Evolutionary conservation across 768 basidiomycete species (phyloP).

Genomic region (Plicaturopsis crispa): DNA sequence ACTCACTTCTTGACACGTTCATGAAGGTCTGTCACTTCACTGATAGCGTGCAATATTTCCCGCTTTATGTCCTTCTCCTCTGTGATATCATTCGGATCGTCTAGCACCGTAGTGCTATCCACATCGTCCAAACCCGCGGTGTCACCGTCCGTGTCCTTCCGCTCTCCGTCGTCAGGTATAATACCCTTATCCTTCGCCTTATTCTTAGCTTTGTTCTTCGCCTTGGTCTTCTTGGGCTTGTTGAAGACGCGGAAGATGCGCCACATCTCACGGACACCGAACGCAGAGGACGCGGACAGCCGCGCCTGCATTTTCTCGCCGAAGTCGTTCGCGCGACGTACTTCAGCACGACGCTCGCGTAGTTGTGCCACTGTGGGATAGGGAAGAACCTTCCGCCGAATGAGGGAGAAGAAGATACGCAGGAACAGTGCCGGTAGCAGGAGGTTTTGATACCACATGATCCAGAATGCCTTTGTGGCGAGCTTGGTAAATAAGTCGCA

Average conservation of each 20-base stretch:
- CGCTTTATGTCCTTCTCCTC: slow-evolving; percentile 37
- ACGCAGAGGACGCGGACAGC: slow-evolving; percentile 35
- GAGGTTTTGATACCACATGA: slow-evolving; percentile 52
- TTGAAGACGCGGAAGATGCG: slow-evolving; percentile 37
- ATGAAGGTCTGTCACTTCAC: slow-evolving; percentile 50
- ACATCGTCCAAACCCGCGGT: slow-evolving; percentile 3
- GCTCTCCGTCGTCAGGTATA: slow-evolving; percentile 9
- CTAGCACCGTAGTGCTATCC: slow-evolving; percentile 17
- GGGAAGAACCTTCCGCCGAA: slow-evolving; percentile 40
- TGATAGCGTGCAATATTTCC: slow-evolving; percentile 29
- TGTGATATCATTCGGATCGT: slow-evolving; percentile 24
- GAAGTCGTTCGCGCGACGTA: slow-evolving; percentile 43
- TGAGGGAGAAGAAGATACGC: slow-evolving; percentile 37
- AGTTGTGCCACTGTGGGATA: slow-evolving; percentile 52
- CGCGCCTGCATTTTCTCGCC: slow-evolving; percentile 39
- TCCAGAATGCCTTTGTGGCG: slow-evolving; percentile 46
- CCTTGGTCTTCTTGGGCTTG: slow-evolving; percentile 25
- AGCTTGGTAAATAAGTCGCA: neutral
- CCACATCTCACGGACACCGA: slow-evolving; percentile 49
- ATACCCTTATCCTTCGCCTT: slow-evolving; percentile 9
- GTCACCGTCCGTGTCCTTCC: neutral
- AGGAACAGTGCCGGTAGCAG: slow-evolving; percentile 45
- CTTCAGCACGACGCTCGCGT: slow-evolving; percentile 39
- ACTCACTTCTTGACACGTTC: slow-evolving; percentile 59
- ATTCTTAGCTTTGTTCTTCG: slow-evolving; percentile 16